Evolutionary conservation across 768 basidiomycete species (phyloP).

Genomic region (Russula sp.): DNA sequence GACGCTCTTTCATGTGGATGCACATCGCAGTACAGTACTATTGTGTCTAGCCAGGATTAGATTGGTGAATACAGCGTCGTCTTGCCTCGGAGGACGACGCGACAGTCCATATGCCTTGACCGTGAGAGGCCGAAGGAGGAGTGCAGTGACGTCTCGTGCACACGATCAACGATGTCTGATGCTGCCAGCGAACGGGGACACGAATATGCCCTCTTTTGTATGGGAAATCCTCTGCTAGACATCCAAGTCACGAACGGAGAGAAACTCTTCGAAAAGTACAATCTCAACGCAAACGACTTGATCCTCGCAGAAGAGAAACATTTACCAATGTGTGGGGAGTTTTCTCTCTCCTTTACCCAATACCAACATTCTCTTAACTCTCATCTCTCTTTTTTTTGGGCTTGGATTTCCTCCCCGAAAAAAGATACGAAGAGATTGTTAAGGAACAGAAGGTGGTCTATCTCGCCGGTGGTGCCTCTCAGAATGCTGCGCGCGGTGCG

Average conservation of each 20-base stretch:
- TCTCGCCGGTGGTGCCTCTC: conserved; percentile 94
- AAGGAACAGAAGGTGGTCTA: conserved; percentile 72
- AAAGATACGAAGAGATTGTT: conserved; percentile 84
- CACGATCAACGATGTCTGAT: too few relatives aligned
- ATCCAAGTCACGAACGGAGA: conserved; percentile 89
- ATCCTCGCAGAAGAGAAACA: conserved; percentile 92
- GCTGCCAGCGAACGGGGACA: too few relatives aligned
- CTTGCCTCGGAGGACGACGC: too few relatives aligned
- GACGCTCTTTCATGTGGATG: too few relatives aligned
- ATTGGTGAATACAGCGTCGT: too few relatives aligned
- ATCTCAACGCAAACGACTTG: conserved; percentile 89
- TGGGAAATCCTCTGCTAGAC: conserved; percentile 96
- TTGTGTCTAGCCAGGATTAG: too few relatives aligned
- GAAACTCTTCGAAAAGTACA: conserved; percentile 80
- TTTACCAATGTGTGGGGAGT: conserved; percentile 53
- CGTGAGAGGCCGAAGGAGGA: too few relatives aligned
- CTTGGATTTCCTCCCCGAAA: neutral
- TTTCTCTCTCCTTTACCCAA: neutral
- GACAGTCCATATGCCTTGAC: too few relatives aligned
- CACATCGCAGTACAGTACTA: too few relatives aligned
- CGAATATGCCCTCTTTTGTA: conserved; percentile 64
- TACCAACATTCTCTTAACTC: neutral
- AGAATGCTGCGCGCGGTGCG: conserved; percentile 94
- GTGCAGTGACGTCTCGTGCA: too few relatives aligned
- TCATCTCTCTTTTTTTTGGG: conserved; percentile 4